Base-by-base conservation (phyloP, 495 filamentous ascomycete species). In the Hypomontagnella submonticulosa region DNA sequence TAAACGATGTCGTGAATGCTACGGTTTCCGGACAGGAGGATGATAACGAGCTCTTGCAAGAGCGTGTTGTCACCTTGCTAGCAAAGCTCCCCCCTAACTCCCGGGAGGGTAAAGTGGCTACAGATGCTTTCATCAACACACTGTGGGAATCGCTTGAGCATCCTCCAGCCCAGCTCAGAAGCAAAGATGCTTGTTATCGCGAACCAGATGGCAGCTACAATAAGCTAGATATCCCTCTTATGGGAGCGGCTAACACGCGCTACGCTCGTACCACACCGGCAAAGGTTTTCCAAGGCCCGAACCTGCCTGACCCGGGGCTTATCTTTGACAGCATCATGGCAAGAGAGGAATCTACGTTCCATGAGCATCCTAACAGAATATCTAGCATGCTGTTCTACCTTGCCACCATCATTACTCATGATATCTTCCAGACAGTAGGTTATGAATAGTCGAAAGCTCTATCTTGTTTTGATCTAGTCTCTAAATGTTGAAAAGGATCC, bases 301-400 rank as follows among this genome's bases (percentile, higher is more conserved):
- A 85, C 10, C 80, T 88, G 19, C 91, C 91, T 2, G 90, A 92
- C 64, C 84, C 91, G 0, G 87, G 84, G 15, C 78, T 85, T 1
- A 77, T 95, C 12, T 95, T 94, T 57, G 91, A 93, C 72, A 86
- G 83, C 50, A 71, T 92, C 3, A 82, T 92, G 78, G 81, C 79
- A 19, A 80, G 90, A 4, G 66, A 77, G 34, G 49, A 19, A 20
- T 83, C 86, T 53, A 73, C 82, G 10, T 86, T 82, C 50, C 83
- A 85, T 57, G 81, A 86, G 37, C 88, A 91, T 74, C 87, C 89
- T 6, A 90, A 87, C 54, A 86, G 86, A 58, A 85, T 94, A 32
- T 92, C 90, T 1, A 90, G 88, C 75, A 83, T 93, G 72, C 75
- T 96, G 4, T 93, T 92, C 76, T 92, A 96, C 65, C 80, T 92